These are phyloP conservation scores for Spizellomyces punctatus DNA, from an alignment of 192 early-diverging fungal genomes.

Conservation along the genomic window DNA sequence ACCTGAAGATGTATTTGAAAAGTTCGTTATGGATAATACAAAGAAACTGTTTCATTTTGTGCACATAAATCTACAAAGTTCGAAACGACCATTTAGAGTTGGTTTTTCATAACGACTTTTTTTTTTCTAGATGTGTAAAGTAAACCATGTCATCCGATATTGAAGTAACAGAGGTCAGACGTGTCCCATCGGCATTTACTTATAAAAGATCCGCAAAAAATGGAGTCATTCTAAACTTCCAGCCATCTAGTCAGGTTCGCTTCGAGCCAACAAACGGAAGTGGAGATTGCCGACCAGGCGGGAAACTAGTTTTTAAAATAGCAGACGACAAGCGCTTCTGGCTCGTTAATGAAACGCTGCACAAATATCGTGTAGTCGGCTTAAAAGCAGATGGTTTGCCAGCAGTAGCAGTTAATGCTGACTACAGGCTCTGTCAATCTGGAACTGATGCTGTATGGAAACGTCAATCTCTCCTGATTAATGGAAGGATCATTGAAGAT, in stretches of 20 bases:
- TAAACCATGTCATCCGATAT: too few relatives aligned
- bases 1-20: constrained; percentile 15
- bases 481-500: constrained; percentile 14
- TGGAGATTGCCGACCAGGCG: background rate
- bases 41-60: constrained; percentile 16
- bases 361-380: too few relatives aligned
- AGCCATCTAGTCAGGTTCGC: constrained; percentile 7
- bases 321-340: constrained; percentile 18
- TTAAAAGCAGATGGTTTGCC: too few relatives aligned
- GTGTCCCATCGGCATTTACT: background rate
- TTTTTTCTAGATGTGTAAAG: too few relatives aligned
- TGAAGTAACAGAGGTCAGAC: background rate
- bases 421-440: too few relatives aligned
- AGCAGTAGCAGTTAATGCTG: too few relatives aligned
- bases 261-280: constrained; percentile 16
- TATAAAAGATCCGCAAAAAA: constrained; percentile 18
- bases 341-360: too few relatives aligned
- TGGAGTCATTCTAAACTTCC: constrained; percentile 16
- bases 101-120: constrained; percentile 13
- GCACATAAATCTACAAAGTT: constrained; percentile 12
- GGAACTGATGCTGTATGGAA: constrained; percentile 13
- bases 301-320: constrained; percentile 11
- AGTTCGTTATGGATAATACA: constrained; percentile 13
- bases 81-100: constrained; percentile 9
- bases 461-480: too few relatives aligned